These are phyloP conservation scores for Planoprotostelium fungivorum DNA, from an alignment of 78 protist species.

Conservation along the genomic window DNA sequence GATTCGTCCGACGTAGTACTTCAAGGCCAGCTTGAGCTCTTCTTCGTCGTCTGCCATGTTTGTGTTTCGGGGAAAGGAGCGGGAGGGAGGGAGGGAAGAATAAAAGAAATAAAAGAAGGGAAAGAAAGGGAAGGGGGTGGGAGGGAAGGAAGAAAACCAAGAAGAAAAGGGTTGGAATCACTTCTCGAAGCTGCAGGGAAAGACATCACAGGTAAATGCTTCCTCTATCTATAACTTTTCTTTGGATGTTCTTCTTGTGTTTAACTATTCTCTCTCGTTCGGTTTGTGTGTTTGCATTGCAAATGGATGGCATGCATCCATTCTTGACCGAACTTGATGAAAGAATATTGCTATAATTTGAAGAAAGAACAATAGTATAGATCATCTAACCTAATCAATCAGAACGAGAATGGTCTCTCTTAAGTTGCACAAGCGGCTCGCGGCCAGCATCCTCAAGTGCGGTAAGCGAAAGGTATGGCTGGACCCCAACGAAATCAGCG, in stretches of 20 bases:
- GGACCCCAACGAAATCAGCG: constrained; percentile 96
- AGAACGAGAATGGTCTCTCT: constrained; percentile 77
- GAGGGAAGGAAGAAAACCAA: not conserved
- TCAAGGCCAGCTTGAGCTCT: no score
- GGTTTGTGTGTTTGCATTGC: no score
- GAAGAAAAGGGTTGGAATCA: not conserved
- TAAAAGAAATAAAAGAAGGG: not conserved
- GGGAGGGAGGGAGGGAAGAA: not conserved
- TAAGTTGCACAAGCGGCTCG: constrained; percentile 94
- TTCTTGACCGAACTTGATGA: not conserved
- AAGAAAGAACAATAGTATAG: not conserved
- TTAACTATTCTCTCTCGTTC: no score
- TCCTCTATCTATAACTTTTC: not conserved
- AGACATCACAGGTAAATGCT: not conserved
- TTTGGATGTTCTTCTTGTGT: no score
- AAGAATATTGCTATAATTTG: not conserved
- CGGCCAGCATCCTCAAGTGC: constrained; percentile 96
- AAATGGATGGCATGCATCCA: no score
- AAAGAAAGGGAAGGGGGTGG: no score
- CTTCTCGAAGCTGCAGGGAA: not conserved
- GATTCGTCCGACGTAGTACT: no score
- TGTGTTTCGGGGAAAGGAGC: no score
- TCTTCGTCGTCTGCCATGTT: no score
- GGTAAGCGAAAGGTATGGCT: constrained; percentile 98
- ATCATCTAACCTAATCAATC: not conserved